A percentile compares a stretch with the other conserved stretches of the same genome.
Conservation (phyloP, 164 flowering plant genomes). For the Vitis rotundifolia region DNA sequence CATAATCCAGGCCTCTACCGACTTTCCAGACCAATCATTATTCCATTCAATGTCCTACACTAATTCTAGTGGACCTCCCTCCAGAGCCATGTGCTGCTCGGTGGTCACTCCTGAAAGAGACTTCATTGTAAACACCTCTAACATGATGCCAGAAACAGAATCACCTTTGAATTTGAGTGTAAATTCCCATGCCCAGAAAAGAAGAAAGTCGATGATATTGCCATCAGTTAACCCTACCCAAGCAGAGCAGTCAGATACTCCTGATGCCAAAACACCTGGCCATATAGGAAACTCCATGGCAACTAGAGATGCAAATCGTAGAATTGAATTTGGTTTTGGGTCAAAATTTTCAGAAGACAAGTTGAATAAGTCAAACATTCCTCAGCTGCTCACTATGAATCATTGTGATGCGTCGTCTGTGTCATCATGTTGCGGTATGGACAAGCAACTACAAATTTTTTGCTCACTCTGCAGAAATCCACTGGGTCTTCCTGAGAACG, state of each 20-base stretch:
- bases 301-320: constrained; percentile 19
- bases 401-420: constrained; percentile 6
- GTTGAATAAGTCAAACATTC: constrained; percentile 17
- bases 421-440: constrained; percentile 29
- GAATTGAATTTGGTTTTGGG: constrained; percentile 30
- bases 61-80: constrained; percentile 23
- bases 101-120: constrained; percentile 55
- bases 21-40: constrained; percentile 35
- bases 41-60: constrained; percentile 20
- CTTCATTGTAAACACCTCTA: constrained; percentile 8
- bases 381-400: constrained; percentile 7
- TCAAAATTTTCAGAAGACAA: constrained; percentile 12
- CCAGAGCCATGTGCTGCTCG: constrained; percentile 16
- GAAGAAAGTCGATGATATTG: constrained; percentile 41
- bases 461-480: constrained; percentile 70
- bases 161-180: constrained; percentile 61
- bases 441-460: constrained; percentile 47
- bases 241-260: constrained; percentile 18
- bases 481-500: constrained; percentile 66
- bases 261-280: constrained; percentile 23
- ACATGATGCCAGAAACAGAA: constrained; percentile 43
- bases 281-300: constrained; percentile 18
- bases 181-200: constrained; percentile 66
- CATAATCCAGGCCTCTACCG: constrained; percentile 28
- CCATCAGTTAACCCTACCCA: constrained; percentile 20